Percentiles rank a stretch among this genome's conserved stretches.
These are phyloP conservation scores for Arxiozyma heterogenica DNA, from an alignment of 1,139 yeast genomes.

Conservation along the genomic window DNA sequence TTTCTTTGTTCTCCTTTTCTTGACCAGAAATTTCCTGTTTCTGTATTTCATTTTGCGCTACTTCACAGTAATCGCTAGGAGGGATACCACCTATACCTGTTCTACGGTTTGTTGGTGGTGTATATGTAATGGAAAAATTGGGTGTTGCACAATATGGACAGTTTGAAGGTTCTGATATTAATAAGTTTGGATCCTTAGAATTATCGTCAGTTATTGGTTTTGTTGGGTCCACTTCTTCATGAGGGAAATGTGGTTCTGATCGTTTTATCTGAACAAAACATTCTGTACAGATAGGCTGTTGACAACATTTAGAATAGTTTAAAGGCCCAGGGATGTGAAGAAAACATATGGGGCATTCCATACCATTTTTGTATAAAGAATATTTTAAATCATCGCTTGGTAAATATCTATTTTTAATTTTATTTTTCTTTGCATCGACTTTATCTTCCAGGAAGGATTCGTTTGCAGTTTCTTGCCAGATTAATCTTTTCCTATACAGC, in stretches of 20 bases:
- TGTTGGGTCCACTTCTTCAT: slow-evolving; percentile 43
- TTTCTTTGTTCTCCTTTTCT: not conserved
- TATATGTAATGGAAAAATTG: slow-evolving; percentile 76
- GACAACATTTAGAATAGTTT: slow-evolving; percentile 82
- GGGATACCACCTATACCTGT: slow-evolving; percentile 40
- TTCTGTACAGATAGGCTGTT: slow-evolving; percentile 90
- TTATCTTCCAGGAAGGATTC: slow-evolving; percentile 38
- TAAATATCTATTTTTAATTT: slow-evolving; percentile 17
- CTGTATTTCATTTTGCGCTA: not conserved
- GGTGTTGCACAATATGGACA: slow-evolving; percentile 93
- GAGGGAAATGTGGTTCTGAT: slow-evolving; percentile 91
- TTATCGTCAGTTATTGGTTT: slow-evolving; percentile 28
- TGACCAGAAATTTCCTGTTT: not conserved
- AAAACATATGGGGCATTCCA: slow-evolving; percentile 93
- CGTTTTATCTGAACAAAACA: slow-evolving; percentile 95
- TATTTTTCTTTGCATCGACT: slow-evolving; percentile 12
- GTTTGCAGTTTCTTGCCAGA: slow-evolving; percentile 49
- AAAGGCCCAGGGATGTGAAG: slow-evolving; percentile 71
- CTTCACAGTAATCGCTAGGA: slow-evolving; percentile 10
- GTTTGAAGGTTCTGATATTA: slow-evolving; percentile 77
- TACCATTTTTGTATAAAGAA: slow-evolving; percentile 50
- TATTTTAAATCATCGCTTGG: slow-evolving; percentile 39
- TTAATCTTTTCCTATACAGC: slow-evolving; percentile 40
- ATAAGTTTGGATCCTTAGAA: slow-evolving; percentile 44
- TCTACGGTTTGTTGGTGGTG: slow-evolving; percentile 46